phyloP scores from a whole-genome alignment of 2,329 filamentous ascomycete genomes.

The Penicillium expansum region DNA sequence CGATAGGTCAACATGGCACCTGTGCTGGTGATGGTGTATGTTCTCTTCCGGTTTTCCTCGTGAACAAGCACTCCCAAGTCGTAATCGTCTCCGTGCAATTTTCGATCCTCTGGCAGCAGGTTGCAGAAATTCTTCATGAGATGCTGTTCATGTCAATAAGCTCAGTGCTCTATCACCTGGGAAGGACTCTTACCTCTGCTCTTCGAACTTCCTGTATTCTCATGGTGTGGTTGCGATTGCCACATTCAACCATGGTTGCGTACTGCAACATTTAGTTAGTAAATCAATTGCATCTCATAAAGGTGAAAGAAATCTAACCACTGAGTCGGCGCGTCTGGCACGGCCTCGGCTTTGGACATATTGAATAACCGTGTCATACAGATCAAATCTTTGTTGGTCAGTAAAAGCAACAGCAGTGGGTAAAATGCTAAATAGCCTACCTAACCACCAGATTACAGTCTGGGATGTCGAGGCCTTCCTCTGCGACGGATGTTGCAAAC shows the following conservation, averaged over 20 bases:
- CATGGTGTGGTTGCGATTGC: conserved; percentile 65
- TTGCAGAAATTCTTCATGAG: conserved; percentile 74
- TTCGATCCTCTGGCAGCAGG: conserved; percentile 69
- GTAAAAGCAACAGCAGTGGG: background rate
- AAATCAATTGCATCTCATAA: background rate
- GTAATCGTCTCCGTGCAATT: conserved; percentile 60
- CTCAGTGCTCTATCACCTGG: background rate
- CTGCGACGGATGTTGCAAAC: conserved; percentile 64
- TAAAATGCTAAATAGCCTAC: conserved; percentile 17
- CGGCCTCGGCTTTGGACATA: conserved; percentile 92
- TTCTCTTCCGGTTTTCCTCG: conserved; percentile 51
- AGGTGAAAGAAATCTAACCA: conserved; percentile 31
- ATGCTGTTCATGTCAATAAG: background rate
- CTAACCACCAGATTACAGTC: conserved; percentile 64
- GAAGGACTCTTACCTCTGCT: conserved; percentile 43
- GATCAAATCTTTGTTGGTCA: conserved; percentile 65
- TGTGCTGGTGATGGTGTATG: conserved; percentile 62
- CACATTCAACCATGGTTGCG: conserved; percentile 75
- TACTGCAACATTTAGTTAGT: conserved; percentile 48
- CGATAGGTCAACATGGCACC: conserved; percentile 77
- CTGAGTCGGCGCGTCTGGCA: conserved; percentile 73
- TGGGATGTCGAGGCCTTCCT: conserved; percentile 65
- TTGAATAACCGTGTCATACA: conserved; percentile 86
- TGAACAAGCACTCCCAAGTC: conserved; percentile 57
- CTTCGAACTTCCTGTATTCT: conserved; percentile 50